phyloP scores from a whole-genome alignment of 495 filamentous ascomycete genomes.

The Lophiotrema nucula region DNA sequence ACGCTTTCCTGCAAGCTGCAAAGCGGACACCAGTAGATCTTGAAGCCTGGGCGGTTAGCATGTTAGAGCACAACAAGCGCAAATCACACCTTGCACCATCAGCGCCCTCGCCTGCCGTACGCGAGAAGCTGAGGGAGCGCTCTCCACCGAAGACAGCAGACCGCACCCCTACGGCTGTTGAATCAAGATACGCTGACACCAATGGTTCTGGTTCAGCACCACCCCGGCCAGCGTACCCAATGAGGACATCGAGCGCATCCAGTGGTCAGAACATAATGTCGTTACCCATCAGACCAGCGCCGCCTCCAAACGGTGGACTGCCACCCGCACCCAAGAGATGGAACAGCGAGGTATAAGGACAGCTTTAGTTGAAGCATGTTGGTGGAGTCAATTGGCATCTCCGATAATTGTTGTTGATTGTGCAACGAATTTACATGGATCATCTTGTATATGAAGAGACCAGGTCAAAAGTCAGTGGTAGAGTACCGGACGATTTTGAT shows the following conservation, averaged over 20 bases:
- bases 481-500: too few relatives aligned
- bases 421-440: too few relatives aligned
- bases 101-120: slow-evolving; percentile 22
- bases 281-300: slow-evolving; percentile 32
- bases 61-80: slow-evolving; percentile 88
- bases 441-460: too few relatives aligned
- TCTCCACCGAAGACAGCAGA: slow-evolving; percentile 11
- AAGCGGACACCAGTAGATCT: slow-evolving; percentile 92
- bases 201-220: slow-evolving; percentile 17
- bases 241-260: slow-evolving; percentile 30
- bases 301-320: slow-evolving; percentile 25
- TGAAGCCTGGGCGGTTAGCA: slow-evolving; percentile 80
- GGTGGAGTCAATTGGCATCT: too few relatives aligned
- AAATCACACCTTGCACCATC: slow-evolving; percentile 70
- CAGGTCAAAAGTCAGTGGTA: too few relatives aligned
- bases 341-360: slow-evolving; percentile 26
- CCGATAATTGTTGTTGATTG: too few relatives aligned
- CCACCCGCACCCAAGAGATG: slow-evolving; percentile 26
- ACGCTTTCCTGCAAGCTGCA: slow-evolving; percentile 89
- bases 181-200: slow-evolving; percentile 7
- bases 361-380: too few relatives aligned
- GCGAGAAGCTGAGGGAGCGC: slow-evolving; percentile 28
- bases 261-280: slow-evolving; percentile 33
- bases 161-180: slow-evolving; percentile 13
- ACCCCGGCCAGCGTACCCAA: slow-evolving; percentile 29